Percentiles rank a stretch among this genome's conserved stretches.
Conservation (phyloP, 1,284 basidiomycete genomes). For the Chondrostereum purpureum region DNA sequence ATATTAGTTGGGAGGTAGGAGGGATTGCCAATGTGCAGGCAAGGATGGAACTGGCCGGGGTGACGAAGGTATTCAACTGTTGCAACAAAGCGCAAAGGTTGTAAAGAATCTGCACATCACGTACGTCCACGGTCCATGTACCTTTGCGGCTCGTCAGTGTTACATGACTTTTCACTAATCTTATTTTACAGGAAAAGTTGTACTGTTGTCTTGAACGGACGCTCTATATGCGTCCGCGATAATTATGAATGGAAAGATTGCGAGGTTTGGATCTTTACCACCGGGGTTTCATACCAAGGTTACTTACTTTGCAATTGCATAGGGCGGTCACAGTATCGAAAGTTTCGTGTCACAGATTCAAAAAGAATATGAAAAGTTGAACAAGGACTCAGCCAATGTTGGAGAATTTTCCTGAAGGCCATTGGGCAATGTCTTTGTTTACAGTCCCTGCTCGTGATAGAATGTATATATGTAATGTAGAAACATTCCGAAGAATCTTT, state of each 20-base stretch:
- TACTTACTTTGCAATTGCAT: no score
- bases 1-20: conserved; percentile 64
- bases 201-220: conserved; percentile 70
- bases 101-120: conserved; percentile 46
- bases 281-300: no score
- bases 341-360: conserved; percentile 81
- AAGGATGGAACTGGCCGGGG: conserved; percentile 16
- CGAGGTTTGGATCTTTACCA: conserved; percentile 72
- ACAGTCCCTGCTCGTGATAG: no score
- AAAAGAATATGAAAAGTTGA: conserved; percentile 58
- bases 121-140: conserved; percentile 33
- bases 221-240: conserved; percentile 71
- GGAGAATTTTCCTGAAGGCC: no score
- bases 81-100: conserved; percentile 52
- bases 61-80: conserved; percentile 50
- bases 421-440: no score
- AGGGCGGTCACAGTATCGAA: conserved; percentile 68
- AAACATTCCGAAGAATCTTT: no score
- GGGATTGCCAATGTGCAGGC: conserved; percentile 48
- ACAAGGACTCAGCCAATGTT: no score
- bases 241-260: conserved; percentile 70
- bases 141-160: conserved; percentile 5
- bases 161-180: conserved; percentile 1
- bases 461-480: no score
- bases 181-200: conserved; percentile 63